A percentile compares a stretch with the other conserved stretches of the same genome.
Evolutionary conservation across 768 basidiomycete genomes (phyloP).

Genomic region (Candolleomyces aberdarensis): DNA sequence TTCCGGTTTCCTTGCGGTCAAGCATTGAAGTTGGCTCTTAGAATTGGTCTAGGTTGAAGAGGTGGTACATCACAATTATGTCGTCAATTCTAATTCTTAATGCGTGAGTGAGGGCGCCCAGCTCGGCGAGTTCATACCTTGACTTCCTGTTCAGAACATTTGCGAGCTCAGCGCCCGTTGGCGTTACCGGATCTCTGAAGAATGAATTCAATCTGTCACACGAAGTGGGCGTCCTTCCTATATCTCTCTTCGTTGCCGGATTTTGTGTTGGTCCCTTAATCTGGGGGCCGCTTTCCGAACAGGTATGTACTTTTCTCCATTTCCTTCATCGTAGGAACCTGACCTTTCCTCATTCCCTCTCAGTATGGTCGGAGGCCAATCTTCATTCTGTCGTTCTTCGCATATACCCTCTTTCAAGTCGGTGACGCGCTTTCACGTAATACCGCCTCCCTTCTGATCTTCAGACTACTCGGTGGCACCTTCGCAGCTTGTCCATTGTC

Average conservation of each 20-base stretch:
- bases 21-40: constrained; percentile 14
- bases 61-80: constrained; percentile 51
- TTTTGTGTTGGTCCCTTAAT: constrained; percentile 61
- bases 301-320: not conserved
- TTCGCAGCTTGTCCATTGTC: constrained; percentile 69
- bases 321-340: not conserved
- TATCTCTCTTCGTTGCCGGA: constrained; percentile 62
- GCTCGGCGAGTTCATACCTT: not conserved
- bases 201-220: constrained; percentile 44
- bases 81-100: constrained; percentile 51
- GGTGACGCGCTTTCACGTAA: constrained; percentile 60
- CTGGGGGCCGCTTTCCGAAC: constrained; percentile 54
- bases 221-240: constrained; percentile 50
- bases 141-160: constrained; percentile 45
- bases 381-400: constrained; percentile 52
- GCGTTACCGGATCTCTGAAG: constrained; percentile 41
- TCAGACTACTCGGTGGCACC: constrained; percentile 65
- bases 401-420: constrained; percentile 62
- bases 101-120: constrained; percentile 34
- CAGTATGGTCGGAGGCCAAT: constrained; percentile 57
- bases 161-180: constrained; percentile 56
- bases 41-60: constrained; percentile 45
- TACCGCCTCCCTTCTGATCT: constrained; percentile 60
- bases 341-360: not conserved
- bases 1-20: not conserved